Base-by-base conservation (phyloP, 2,329 filamentous ascomycete genomes). In the Trichoderma guizhouense region DNA sequence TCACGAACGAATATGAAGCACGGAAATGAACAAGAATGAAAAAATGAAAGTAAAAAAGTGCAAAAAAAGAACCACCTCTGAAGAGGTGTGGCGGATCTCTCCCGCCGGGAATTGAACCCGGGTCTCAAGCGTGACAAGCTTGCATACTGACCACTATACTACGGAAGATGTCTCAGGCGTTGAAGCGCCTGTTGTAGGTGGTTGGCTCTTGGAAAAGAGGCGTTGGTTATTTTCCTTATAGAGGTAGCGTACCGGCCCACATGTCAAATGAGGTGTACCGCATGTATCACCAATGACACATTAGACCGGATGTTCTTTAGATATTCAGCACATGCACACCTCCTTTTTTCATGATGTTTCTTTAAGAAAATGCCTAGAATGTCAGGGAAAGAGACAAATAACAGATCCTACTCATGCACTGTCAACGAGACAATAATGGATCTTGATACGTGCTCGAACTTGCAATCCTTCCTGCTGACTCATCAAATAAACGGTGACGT, bases 91-190 rank as follows among this genome's bases (percentile, higher is more conserved):
- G 67, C 67, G 67, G 67, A 71, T 64, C 68, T 71, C 68, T 71
- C 68, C 68, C 68, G 68, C 68, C 68, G 68, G 68, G 68, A 71
- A 71, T 71, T 64, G 68, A 71, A 71, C 68, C 68, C 68, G 68
- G 68, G 68, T 63, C 68, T 71, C 68, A 71, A 64, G 68, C 68
- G 68, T 71, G 68, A 71, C 68, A 71, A 71, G 68, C 68, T 64
- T 71, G 61, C 68, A 71, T 71, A 64, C 61, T 71, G 67, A 71
- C 68, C 68, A 63, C 68, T 71, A 71, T 64, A 71, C 68, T 71
- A 71, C 68, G 68, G 68, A 71, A 71, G 68, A 71, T 69, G 66
- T 57, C 34, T 39, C 28, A 71, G 47, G n/a, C 53, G 47, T 71
- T 71, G 43, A 55, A 32, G 60, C 58, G 69, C 26, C 69, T 58